Conservation (phyloP, 495 filamentous ascomycete species). For the Hypomontagnella submonticulosa region DNA sequence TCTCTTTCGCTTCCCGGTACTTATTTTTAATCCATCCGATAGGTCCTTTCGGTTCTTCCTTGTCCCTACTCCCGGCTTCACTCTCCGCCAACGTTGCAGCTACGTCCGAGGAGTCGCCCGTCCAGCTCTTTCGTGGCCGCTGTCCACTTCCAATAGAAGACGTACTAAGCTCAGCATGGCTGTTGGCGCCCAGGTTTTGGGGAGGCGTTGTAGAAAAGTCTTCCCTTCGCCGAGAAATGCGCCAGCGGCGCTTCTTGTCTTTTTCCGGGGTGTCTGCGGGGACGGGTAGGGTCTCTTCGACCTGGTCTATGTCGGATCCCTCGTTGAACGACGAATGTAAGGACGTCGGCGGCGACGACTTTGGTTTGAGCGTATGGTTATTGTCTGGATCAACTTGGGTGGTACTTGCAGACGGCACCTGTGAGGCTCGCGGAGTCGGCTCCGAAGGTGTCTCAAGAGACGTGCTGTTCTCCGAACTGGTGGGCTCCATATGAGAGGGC, state of each 20-base stretch:
- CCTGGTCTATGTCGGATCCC: constrained; percentile 77
- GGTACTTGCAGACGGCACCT: constrained; percentile 47
- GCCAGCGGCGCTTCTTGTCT: constrained; percentile 78
- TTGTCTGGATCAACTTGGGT: constrained; percentile 54
- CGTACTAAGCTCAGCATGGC: constrained; percentile 73
- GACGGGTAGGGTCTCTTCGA: constrained; percentile 62
- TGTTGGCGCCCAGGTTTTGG: constrained; percentile 65
- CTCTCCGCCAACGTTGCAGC: constrained; percentile 52
- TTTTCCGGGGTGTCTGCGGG: constrained; percentile 58
- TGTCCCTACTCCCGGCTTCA: constrained; percentile 53
- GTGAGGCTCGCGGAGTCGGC: constrained; percentile 49
- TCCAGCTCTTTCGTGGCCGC: constrained; percentile 64
- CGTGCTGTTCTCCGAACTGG: constrained; percentile 36
- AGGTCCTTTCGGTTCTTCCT: constrained; percentile 73
- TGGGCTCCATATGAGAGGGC: constrained; percentile 42
- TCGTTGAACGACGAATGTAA: constrained; percentile 81
- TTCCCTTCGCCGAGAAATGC: constrained; percentile 73
- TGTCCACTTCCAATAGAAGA: constrained; percentile 71
- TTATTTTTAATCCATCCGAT: constrained; percentile 88
- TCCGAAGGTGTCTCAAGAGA: constrained; percentile 49
- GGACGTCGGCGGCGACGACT: constrained; percentile 74
- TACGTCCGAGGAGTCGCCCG: constrained; percentile 63
- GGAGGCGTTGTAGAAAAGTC: constrained; percentile 59
- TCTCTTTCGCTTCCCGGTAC: constrained; percentile 79
- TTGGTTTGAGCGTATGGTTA: constrained; percentile 65